Conservation (phyloP, 208 protist genomes). For the Histomonas meleagridis region DNA sequence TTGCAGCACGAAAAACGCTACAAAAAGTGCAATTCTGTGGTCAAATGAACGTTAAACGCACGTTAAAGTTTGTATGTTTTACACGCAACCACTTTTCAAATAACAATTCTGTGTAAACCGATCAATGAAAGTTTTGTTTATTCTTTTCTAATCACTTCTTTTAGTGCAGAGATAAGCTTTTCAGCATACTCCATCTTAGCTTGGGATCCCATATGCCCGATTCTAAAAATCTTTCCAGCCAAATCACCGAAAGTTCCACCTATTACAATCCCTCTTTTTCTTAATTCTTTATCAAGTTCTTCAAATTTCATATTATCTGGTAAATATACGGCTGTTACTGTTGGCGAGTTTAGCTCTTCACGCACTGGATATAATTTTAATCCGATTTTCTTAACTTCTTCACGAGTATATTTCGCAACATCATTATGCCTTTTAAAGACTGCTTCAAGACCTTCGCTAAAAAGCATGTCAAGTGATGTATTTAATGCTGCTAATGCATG, state of each 20-base stretch:
- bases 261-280: background rate
- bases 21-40: too few species aligned
- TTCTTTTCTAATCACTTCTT: too few species aligned
- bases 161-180: too few species aligned
- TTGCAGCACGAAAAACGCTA: too few species aligned
- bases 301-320: background rate
- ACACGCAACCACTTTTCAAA: too few species aligned
- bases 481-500: background rate
- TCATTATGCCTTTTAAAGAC: background rate
- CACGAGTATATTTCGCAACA: background rate
- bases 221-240: conserved; percentile 12
- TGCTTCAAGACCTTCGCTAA: background rate
- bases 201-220: conserved; percentile 35
- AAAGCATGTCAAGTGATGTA: background rate
- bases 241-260: conserved; percentile 34
- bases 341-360: background rate
- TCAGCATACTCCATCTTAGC: background rate
- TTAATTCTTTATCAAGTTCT: background rate
- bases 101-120: too few species aligned
- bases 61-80: too few species aligned
- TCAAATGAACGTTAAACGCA: too few species aligned
- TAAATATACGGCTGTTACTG: background rate
- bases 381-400: background rate
- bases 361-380: background rate
- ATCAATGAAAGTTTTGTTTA: too few species aligned